phyloP scores from a whole-genome alignment of 1,139 yeast species.

The Blastobotrys aristatus region DNA sequence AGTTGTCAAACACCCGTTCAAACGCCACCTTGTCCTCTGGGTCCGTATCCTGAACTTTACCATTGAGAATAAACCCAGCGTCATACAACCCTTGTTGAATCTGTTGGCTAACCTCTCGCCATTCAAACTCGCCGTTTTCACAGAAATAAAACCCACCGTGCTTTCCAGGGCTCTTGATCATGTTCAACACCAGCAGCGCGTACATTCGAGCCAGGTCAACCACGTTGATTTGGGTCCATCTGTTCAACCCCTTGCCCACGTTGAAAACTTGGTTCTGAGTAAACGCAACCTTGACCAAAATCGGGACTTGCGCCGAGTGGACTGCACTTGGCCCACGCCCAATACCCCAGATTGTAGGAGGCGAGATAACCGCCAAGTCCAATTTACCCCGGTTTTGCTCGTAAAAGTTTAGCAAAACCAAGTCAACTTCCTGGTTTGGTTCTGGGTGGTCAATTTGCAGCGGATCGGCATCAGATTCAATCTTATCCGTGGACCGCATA shows the following conservation, averaged over 20 bases:
- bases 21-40: conserved; percentile 8
- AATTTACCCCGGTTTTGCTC: conserved; percentile 14
- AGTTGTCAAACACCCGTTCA: conserved; percentile 9
- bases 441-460: conserved; percentile 35
- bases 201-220: conserved; percentile 39
- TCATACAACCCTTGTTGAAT: conserved; percentile 24
- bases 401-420: conserved; percentile 20
- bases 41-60: conserved; percentile 14
- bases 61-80: conserved; percentile 17
- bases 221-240: conserved; percentile 41
- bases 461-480: conserved; percentile 34
- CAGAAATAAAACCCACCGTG: conserved; percentile 40
- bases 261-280: conserved; percentile 31
- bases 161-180: conserved; percentile 33
- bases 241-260: conserved; percentile 35
- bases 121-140: conserved; percentile 34
- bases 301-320: conserved; percentile 37
- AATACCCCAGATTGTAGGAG: conserved; percentile 34
- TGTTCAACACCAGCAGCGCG: conserved; percentile 27
- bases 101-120: conserved; percentile 34
- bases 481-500: conserved; percentile 26
- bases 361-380: conserved; percentile 19
- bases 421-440: conserved; percentile 41
- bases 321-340: conserved; percentile 37
- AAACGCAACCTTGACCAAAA: conserved; percentile 27